Evolutionary conservation across 2,329 filamentous ascomycete species (phyloP).

Genomic region (Pseudogymnoascus sp.): DNA sequence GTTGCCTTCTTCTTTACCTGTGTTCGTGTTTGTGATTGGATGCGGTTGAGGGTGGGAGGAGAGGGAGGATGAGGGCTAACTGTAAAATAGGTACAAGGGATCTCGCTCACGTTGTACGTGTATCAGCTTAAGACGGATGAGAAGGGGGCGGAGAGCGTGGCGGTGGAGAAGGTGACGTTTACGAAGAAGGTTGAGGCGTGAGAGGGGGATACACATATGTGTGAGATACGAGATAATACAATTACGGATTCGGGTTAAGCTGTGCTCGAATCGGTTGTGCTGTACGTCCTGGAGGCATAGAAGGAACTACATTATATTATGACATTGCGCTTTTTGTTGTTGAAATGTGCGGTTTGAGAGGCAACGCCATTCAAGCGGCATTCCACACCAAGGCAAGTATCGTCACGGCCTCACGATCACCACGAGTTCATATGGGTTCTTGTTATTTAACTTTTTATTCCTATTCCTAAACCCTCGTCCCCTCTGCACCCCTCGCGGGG

Average conservation of each 20-base stretch:
- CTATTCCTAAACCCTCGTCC: background rate
- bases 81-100: slow-evolving; percentile 72
- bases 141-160: slow-evolving; percentile 69
- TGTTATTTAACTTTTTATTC: background rate
- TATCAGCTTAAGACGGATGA: slow-evolving; percentile 76
- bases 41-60: too few species aligned
- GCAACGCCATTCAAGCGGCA: too few species aligned
- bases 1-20: slow-evolving; percentile 32
- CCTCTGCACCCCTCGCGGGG: background rate
- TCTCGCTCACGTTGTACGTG: slow-evolving; percentile 90
- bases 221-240: background rate
- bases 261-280: background rate
- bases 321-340: too few species aligned
- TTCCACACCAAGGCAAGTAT: too few species aligned
- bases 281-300: background rate
- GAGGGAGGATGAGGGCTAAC: background rate
- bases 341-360: too few species aligned
- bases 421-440: background rate
- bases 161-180: slow-evolving; percentile 79
- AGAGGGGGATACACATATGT: background rate
- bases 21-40: too few species aligned
- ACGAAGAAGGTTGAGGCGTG: slow-evolving; percentile 52
- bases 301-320: too few species aligned
- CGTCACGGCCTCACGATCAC: background rate
- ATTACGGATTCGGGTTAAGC: background rate